Percentiles rank a stretch among this genome's conserved stretches.
Conservation (phyloP, 306 rosid genomes). For the Cicer chorassanicum region DNA sequence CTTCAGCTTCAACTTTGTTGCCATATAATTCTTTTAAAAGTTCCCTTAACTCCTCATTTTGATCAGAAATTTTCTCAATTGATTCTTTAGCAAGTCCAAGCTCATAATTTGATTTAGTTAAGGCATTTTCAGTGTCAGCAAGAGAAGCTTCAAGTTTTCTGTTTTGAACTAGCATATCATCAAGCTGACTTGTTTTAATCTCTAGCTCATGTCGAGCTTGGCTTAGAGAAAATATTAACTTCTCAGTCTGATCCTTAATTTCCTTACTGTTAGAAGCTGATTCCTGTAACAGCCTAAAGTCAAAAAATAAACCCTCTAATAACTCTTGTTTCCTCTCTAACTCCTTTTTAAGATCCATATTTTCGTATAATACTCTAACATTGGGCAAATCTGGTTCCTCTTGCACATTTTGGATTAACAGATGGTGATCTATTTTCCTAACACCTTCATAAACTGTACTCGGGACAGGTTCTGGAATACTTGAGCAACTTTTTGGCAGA, state of each 20-base stretch:
- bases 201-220: constrained; percentile 72
- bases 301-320: constrained; percentile 88
- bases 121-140: constrained; percentile 65
- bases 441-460: constrained; percentile 34
- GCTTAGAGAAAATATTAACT: constrained; percentile 60
- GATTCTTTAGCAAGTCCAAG: constrained; percentile 68
- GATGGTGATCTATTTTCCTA: constrained; percentile 40
- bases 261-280: constrained; percentile 79
- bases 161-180: constrained; percentile 58
- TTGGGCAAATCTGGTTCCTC: constrained; percentile 50
- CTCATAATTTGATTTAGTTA: constrained; percentile 64
- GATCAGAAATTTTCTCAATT: constrained; percentile 54
- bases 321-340: constrained; percentile 74
- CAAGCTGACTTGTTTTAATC: constrained; percentile 67
- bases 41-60: constrained; percentile 70
- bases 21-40: constrained; percentile 66
- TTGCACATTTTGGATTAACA: constrained; percentile 46
- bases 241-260: constrained; percentile 77
- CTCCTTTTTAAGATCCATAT: constrained; percentile 68
- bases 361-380: constrained; percentile 57
- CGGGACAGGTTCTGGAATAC: constrained; percentile 45
- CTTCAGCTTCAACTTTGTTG: constrained; percentile 65
- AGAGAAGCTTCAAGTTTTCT: constrained; percentile 65
- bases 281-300: constrained; percentile 88
- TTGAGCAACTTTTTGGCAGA: constrained; percentile 42